A percentile compares a stretch with the other conserved stretches of the same genome.
phyloP scores from a whole-genome alignment of 129 eudicot genomes.

The Logfia minima region DNA sequence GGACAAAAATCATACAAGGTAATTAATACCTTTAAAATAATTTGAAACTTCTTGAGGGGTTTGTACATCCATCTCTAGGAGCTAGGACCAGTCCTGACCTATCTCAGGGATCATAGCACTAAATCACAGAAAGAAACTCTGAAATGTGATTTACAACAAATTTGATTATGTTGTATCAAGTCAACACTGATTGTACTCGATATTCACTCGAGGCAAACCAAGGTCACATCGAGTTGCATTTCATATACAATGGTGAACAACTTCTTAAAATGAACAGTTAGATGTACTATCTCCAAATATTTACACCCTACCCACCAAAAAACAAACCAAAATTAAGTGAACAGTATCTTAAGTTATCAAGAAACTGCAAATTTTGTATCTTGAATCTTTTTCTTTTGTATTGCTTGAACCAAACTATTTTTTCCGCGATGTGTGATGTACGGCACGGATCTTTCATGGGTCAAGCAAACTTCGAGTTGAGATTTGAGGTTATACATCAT shows the following conservation, averaged over 20 bases:
- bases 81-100: no score
- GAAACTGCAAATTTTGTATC: slow-evolving; percentile 29
- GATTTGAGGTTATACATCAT: slow-evolving; percentile 54
- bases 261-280: slow-evolving; percentile 32
- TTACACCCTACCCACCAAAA: slow-evolving; percentile 41
- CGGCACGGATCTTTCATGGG: slow-evolving; percentile 26
- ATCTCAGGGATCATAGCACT: not conserved
- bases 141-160: not conserved
- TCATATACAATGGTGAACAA: slow-evolving; percentile 25
- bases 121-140: not conserved
- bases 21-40: no score
- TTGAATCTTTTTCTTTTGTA: slow-evolving; percentile 12
- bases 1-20: no score
- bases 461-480: slow-evolving; percentile 2
- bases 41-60: no score
- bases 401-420: slow-evolving; percentile 18
- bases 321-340: slow-evolving; percentile 18
- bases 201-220: slow-evolving; percentile 25
- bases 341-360: slow-evolving; percentile 23
- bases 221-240: slow-evolving; percentile 15
- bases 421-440: slow-evolving; percentile 22
- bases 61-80: no score
- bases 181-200: slow-evolving; percentile 20
- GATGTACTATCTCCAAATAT: slow-evolving; percentile 29
- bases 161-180: slow-evolving; percentile 5